These are phyloP conservation scores for Yamadazyma songkhlaensis DNA, from an alignment of 1,139 yeast genomes.

Conservation along the genomic window DNA sequence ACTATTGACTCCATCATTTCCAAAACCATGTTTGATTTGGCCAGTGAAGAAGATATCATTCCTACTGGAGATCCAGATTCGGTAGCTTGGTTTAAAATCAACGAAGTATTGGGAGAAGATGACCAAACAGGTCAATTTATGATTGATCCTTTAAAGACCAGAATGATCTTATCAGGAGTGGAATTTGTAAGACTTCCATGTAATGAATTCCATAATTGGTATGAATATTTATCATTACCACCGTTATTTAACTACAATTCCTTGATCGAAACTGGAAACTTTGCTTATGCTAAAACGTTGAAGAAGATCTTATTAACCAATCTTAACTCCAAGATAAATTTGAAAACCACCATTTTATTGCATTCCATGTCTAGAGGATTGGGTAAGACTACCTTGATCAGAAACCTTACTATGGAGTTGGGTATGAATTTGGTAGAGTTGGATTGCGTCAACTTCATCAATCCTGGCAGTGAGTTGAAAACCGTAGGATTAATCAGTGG, in stretches of 20 bases:
- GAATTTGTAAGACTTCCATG: conserved; percentile 39
- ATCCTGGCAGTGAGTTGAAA: conserved; percentile 72
- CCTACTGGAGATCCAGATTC: conserved; percentile 69
- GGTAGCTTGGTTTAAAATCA: conserved; percentile 81
- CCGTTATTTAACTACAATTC: conserved; percentile 33
- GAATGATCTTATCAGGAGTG: conserved; percentile 66
- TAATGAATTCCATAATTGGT: conserved; percentile 43
- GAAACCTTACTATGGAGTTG: conserved; percentile 51
- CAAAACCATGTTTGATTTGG: conserved; percentile 48
- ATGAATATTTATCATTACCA: conserved; percentile 43
- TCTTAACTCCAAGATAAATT: conserved; percentile 29
- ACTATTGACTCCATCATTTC: conserved; percentile 73
- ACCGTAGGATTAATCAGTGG: conserved; percentile 79
- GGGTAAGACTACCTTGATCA: conserved; percentile 70
- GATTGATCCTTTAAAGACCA: conserved; percentile 62
- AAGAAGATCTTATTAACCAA: conserved; percentile 50
- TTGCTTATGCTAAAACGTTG: conserved; percentile 53
- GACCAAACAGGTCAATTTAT: conserved; percentile 40
- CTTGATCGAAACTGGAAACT: conserved; percentile 19
- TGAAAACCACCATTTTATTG: conserved; percentile 64
- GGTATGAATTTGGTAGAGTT: conserved; percentile 72
- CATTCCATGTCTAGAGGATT: conserved; percentile 72
- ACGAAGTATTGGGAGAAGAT: conserved; percentile 35
- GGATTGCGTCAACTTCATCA: conserved; percentile 63
- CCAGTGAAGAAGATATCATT: conserved; percentile 28